Percentiles rank a stretch among this genome's conserved stretches.
These are phyloP conservation scores for Fonsecaea multimorphosa DNA, from an alignment of 2,329 filamentous ascomycete species.

Conservation along the genomic window DNA sequence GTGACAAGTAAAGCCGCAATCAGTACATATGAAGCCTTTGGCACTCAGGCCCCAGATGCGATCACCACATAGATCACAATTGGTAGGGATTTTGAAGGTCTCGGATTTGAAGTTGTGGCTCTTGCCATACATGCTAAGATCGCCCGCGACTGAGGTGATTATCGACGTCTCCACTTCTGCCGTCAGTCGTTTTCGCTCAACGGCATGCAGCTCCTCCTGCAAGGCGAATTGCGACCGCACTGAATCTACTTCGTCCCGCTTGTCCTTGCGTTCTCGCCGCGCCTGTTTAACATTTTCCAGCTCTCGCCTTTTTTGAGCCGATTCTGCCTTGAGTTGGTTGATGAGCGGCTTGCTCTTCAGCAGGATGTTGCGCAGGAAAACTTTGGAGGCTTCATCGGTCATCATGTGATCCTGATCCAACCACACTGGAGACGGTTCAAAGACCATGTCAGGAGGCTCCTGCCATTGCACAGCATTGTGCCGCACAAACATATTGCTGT, in stretches of 20 bases:
- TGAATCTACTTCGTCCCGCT: slow-evolving; percentile 84
- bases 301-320: slow-evolving; percentile 84
- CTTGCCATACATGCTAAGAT: slow-evolving; percentile 87
- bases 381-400: slow-evolving; percentile 82
- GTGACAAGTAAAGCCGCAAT: slow-evolving; percentile 97
- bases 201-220: slow-evolving; percentile 83
- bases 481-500: slow-evolving; percentile 96
- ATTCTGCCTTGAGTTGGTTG: slow-evolving; percentile 78
- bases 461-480: slow-evolving; percentile 85
- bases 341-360: slow-evolving; percentile 87
- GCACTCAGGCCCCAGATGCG: slow-evolving; percentile 96
- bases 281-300: slow-evolving; percentile 77
- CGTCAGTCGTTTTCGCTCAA: slow-evolving; percentile 81
- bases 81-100: slow-evolving; percentile 98
- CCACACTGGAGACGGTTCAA: slow-evolving; percentile 96
- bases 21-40: slow-evolving; percentile 93
- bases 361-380: slow-evolving; percentile 89
- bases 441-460: slow-evolving; percentile 81
- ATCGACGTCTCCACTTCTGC: slow-evolving; percentile 93
- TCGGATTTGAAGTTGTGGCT: slow-evolving; percentile 99
- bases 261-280: slow-evolving; percentile 82
- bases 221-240: slow-evolving; percentile 81
- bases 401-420: slow-evolving; percentile 89
- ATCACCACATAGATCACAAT: slow-evolving; percentile 95
- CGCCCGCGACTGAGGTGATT: slow-evolving; percentile 88